These are phyloP conservation scores for Phascolomyces articulosus DNA, from an alignment of 371 early-diverging fungal species.

Conservation along the genomic window DNA sequence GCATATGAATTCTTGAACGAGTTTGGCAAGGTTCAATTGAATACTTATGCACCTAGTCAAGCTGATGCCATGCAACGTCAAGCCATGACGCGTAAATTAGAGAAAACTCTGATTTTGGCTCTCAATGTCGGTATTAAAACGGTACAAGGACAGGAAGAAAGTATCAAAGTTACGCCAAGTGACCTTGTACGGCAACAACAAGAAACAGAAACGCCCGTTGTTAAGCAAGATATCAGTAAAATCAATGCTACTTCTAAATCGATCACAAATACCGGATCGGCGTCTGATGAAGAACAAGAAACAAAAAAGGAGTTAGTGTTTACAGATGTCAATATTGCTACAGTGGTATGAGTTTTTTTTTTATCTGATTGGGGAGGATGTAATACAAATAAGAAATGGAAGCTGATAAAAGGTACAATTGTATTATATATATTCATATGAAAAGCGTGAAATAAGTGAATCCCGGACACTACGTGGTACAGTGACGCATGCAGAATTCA, in stretches of 20 bases:
- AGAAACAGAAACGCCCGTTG: background rate
- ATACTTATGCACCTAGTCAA: slow-evolving; percentile 32
- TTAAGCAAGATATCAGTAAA: background rate
- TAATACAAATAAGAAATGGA: background rate
- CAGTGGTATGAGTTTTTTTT: slow-evolving; percentile 25
- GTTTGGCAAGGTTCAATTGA: slow-evolving; percentile 31
- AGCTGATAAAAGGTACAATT: no score
- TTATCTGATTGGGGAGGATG: background rate
- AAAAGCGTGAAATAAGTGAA: slow-evolving; percentile 22
- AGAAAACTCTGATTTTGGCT: slow-evolving; percentile 37
- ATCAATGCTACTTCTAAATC: background rate
- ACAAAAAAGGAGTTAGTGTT: background rate
- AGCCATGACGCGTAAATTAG: slow-evolving; percentile 38
- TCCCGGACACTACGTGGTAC: slow-evolving; percentile 21
- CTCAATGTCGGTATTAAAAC: slow-evolving; percentile 45
- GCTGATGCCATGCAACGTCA: slow-evolving; percentile 36
- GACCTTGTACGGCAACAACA: slow-evolving; percentile 6
- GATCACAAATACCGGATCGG: no score
- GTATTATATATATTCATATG: background rate
- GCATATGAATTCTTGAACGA: slow-evolving; percentile 38
- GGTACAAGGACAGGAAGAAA: slow-evolving; percentile 41
- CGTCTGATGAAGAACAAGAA: slow-evolving; percentile 10
- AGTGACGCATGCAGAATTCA: slow-evolving; percentile 36
- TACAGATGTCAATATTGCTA: slow-evolving; percentile 25
- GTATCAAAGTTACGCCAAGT: slow-evolving; percentile 25